Evolutionary conservation across 129 eudicot genomes (phyloP).

Genomic region (Centrapalus pauciflorus): DNA sequence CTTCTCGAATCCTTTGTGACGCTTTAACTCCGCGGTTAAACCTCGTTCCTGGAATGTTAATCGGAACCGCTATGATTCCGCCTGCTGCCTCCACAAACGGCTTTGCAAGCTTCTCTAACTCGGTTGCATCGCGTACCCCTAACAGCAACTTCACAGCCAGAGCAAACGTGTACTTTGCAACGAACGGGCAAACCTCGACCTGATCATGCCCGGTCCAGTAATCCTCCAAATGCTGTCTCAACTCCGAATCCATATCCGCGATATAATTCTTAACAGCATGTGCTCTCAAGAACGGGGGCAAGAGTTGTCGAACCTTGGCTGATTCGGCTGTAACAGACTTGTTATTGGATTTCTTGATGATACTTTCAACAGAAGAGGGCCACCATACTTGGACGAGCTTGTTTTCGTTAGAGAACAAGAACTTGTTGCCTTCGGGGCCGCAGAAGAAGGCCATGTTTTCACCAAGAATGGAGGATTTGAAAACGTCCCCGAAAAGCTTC

Average conservation of each 20-base stretch:
- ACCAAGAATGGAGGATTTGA: conserved; percentile 37
- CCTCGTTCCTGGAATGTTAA: conserved; percentile 39
- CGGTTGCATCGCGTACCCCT: conserved; percentile 33
- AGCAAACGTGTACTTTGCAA: conserved; percentile 42
- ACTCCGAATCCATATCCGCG: conserved; percentile 36
- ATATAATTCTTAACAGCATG: conserved; percentile 38
- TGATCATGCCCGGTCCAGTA: conserved; percentile 33
- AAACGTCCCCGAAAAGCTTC: conserved; percentile 26
- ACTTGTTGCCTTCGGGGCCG: conserved; percentile 48
- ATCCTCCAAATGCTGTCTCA: conserved; percentile 33
- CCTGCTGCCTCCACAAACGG: conserved; percentile 39
- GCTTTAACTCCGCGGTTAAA: conserved; percentile 38
- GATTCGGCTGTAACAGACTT: conserved; percentile 32
- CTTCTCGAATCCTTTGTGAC: conserved; percentile 29
- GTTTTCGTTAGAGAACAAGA: conserved; percentile 41
- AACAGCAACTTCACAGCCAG: conserved; percentile 35
- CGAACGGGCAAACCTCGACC: conserved; percentile 42
- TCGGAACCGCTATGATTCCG: conserved; percentile 39
- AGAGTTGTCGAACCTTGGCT: conserved; percentile 31
- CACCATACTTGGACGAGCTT: conserved; percentile 48
- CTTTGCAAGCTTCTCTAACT: conserved; percentile 33
- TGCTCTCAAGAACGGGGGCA: conserved; percentile 44
- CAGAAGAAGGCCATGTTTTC: conserved; percentile 36
- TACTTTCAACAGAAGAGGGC: conserved; percentile 40
- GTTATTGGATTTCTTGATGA: conserved; percentile 30